Percentiles rank a stretch among this genome's conserved stretches.
These are phyloP conservation scores for Phytophthora sojae DNA, from an alignment of 352 stramenopile species.

Conservation along the genomic window DNA sequence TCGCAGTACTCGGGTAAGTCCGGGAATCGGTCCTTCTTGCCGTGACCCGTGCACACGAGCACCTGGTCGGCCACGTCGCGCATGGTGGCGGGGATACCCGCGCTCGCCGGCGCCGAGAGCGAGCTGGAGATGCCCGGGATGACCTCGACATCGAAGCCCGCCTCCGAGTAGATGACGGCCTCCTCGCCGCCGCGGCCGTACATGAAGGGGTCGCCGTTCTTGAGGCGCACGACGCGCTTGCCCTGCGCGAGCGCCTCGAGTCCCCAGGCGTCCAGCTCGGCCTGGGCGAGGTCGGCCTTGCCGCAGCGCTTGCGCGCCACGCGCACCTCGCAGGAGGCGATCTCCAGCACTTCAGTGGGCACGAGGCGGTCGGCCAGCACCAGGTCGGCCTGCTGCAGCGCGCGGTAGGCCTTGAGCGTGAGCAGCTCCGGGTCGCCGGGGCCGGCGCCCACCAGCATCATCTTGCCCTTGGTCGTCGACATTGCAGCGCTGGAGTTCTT, in stretches of 20 bases:
- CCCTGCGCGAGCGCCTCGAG: constrained; percentile 85
- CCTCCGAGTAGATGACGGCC: constrained; percentile 78
- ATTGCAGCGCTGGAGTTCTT: constrained; percentile 4
- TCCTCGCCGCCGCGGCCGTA: constrained; percentile 97
- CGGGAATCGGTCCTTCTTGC: constrained; percentile 89
- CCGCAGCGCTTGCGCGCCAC: constrained; percentile 95
- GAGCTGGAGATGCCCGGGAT: constrained; percentile 95
- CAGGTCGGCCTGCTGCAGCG: constrained; percentile 88
- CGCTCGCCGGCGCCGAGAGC: constrained; percentile 94
- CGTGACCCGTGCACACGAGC: constrained; percentile 94
- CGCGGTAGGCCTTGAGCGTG: constrained; percentile 91
- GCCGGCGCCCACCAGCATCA: constrained; percentile 90
- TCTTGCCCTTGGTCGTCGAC: constrained; percentile 51
- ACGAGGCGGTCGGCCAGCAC: constrained; percentile 96
- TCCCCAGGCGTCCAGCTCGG: constrained; percentile 95
- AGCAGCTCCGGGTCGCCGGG: constrained; percentile 95
- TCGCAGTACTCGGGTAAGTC: constrained; percentile 96
- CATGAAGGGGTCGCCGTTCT: constrained; percentile 98
- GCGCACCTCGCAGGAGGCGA: constrained; percentile 91
- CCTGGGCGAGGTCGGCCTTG: constrained; percentile 94
- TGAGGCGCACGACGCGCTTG: constrained; percentile 95
- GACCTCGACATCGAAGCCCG: constrained; percentile 84
- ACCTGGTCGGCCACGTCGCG: constrained; percentile 95
- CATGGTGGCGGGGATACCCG: constrained; percentile 96
- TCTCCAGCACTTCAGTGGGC: constrained; percentile 87